phyloP scores from a whole-genome alignment of 345 rosid genomes.

The Sonneratia caseolaris region DNA sequence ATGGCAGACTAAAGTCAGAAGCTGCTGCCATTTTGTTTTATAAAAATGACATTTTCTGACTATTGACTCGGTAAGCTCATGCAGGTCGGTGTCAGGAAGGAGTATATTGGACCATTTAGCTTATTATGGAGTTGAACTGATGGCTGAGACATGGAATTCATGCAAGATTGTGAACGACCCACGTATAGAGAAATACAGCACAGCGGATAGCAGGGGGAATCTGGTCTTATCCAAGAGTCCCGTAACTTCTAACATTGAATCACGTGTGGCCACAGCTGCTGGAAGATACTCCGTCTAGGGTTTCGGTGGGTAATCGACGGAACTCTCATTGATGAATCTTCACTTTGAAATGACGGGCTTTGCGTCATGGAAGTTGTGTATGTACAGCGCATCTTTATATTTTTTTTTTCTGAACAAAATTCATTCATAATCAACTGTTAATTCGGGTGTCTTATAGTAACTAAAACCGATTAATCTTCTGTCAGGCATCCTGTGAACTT shows the following conservation, averaged over 20 bases:
- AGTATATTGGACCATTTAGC: constrained; percentile 70
- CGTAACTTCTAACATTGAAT: constrained; percentile 10
- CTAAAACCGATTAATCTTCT: not conserved
- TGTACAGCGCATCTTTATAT: not conserved
- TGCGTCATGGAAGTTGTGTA: not conserved
- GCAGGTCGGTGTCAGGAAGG: constrained; percentile 71
- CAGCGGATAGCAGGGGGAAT: constrained; percentile 61
- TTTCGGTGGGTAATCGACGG: not conserved
- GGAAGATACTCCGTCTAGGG: not conserved
- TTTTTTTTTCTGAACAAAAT: not conserved
- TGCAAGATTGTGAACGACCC: constrained; percentile 66
- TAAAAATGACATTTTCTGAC: not conserved
- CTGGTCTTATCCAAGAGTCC: constrained; percentile 39
- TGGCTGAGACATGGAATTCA: constrained; percentile 48
- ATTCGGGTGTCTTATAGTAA: too few species aligned
- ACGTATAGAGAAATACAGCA: constrained; percentile 25
- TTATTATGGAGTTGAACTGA: constrained; percentile 62
- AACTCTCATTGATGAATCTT: not conserved
- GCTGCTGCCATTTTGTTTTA: not conserved
- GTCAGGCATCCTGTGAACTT: not conserved
- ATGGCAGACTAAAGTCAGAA: not conserved
- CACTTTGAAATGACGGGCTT: not conserved
- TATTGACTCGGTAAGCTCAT: constrained; percentile 1
- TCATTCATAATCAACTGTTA: not conserved
- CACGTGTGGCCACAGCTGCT: not conserved